phyloP scores from a whole-genome alignment of 805 yeast genomes.

The Zygotorulaspora florentina region DNA sequence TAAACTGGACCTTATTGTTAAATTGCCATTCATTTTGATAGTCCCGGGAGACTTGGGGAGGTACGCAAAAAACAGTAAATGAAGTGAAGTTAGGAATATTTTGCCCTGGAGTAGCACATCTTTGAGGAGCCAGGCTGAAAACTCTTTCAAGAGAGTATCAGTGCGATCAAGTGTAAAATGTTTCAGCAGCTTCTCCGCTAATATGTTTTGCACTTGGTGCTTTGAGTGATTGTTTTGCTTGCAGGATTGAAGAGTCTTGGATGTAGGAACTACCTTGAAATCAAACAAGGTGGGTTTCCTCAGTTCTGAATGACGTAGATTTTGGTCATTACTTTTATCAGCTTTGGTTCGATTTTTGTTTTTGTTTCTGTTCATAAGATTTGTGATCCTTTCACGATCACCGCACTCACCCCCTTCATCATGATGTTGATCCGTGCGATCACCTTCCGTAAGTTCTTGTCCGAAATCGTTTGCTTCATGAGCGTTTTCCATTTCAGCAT shows the following conservation, averaged over 20 bases:
- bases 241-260: not conserved
- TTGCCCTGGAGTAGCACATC: constrained; percentile 88
- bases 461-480: constrained; percentile 21
- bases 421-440: not conserved
- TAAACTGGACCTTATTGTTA: constrained; percentile 40
- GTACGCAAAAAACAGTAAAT: constrained; percentile 71
- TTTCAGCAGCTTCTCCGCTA: constrained; percentile 2
- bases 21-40: constrained; percentile 46
- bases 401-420: constrained; percentile 3
- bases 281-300: constrained; percentile 23
- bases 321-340: not conserved
- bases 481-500: constrained; percentile 36
- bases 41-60: constrained; percentile 52
- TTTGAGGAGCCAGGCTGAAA: constrained; percentile 72
- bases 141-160: constrained; percentile 58
- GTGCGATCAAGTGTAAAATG: constrained; percentile 46
- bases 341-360: not conserved
- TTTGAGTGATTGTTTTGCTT: not conserved
- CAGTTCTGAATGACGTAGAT: not conserved
- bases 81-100: constrained; percentile 61
- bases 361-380: not conserved
- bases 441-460: constrained; percentile 16
- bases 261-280: constrained; percentile 17
- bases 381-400: not conserved
- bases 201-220: not conserved